These are phyloP conservation scores for Flaveria brownii DNA, from an alignment of 129 eudicot species.

Conservation along the genomic window DNA sequence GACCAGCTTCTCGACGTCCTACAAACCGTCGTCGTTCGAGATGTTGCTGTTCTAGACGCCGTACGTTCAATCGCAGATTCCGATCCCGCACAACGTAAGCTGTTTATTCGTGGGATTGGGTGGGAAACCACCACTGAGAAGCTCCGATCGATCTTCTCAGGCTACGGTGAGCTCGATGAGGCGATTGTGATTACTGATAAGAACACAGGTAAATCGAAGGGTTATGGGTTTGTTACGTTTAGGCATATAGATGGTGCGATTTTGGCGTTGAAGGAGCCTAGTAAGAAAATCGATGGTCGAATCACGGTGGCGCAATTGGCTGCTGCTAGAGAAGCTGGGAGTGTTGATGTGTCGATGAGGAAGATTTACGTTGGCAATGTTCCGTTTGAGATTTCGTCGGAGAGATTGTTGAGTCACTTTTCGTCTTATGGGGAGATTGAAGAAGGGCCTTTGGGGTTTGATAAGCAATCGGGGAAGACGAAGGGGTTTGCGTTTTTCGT, in stretches of 20 bases:
- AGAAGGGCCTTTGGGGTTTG: slow-evolving; percentile 89
- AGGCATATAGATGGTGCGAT: slow-evolving; percentile 71
- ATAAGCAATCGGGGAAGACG: slow-evolving; percentile 67
- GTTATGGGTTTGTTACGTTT: slow-evolving; percentile 77
- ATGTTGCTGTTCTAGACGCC: slow-evolving; percentile 53
- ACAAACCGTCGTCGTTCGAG: slow-evolving; percentile 56
- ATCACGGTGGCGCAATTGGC: slow-evolving; percentile 76
- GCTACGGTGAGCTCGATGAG: slow-evolving; percentile 68
- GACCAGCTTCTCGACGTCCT: slow-evolving; percentile 61
- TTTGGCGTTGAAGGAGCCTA: slow-evolving; percentile 66
- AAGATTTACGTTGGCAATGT: slow-evolving; percentile 85
- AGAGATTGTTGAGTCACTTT: slow-evolving; percentile 57
- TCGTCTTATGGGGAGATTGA: slow-evolving; percentile 74
- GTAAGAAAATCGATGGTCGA: slow-evolving; percentile 78
- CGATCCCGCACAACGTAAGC: slow-evolving; percentile 66
- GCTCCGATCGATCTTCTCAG: slow-evolving; percentile 55
- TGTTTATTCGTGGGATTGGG: slow-evolving; percentile 73
- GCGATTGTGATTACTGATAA: slow-evolving; percentile 72
- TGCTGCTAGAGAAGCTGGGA: slow-evolving; percentile 47
- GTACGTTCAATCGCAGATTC: slow-evolving; percentile 69
- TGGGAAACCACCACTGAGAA: slow-evolving; percentile 67
- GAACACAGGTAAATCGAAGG: slow-evolving; percentile 63
- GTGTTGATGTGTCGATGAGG: slow-evolving; percentile 60
- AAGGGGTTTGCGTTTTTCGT: slow-evolving; percentile 86
- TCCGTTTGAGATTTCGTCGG: slow-evolving; percentile 64